These are phyloP conservation scores for Microbotryum violaceum DNA, from an alignment of 1,284 basidiomycete genomes.

Conservation along the genomic window DNA sequence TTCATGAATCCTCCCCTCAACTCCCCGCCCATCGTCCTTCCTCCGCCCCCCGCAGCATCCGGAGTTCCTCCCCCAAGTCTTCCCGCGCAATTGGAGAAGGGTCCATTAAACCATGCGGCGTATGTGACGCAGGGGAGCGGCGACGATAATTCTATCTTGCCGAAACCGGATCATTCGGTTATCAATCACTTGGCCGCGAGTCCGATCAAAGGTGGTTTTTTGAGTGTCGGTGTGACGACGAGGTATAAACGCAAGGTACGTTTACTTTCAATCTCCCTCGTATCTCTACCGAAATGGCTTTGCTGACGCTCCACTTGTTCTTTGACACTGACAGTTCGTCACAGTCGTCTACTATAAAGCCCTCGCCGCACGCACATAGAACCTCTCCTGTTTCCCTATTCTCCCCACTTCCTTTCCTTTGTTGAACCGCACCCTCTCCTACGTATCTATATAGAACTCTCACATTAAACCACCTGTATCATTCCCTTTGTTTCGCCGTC, in stretches of 20 bases:
- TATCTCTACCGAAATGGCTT: too few relatives aligned
- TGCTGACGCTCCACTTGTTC: neutral
- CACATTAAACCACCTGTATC: neutral
- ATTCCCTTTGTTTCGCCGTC: neutral
- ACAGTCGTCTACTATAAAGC: slow-evolving; percentile 33
- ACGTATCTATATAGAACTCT: neutral
- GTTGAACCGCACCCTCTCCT: neutral
- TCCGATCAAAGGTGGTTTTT: slow-evolving; percentile 85
- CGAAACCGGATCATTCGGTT: slow-evolving; percentile 90
- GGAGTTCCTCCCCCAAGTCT: slow-evolving; percentile 66
- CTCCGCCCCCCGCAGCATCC: slow-evolving; percentile 14
- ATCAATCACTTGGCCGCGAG: slow-evolving; percentile 93
- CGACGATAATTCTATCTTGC: slow-evolving; percentile 86
- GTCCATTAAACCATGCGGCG: slow-evolving; percentile 67
- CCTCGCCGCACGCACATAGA: neutral
- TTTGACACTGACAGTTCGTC: slow-evolving; percentile 20
- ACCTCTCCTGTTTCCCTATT: neutral
- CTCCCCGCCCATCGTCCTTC: slow-evolving; percentile 15
- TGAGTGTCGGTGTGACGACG: slow-evolving; percentile 88
- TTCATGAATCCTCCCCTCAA: slow-evolving; percentile 18
- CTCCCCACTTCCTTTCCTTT: neutral
- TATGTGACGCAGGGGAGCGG: slow-evolving; percentile 44
- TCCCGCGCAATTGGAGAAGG: slow-evolving; percentile 85
- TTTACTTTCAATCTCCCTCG: neutral
- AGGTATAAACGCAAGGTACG: slow-evolving; percentile 85